Base-by-base conservation (phyloP, 2,329 filamentous ascomycete genomes). In the Fusarium piperis region DNA sequence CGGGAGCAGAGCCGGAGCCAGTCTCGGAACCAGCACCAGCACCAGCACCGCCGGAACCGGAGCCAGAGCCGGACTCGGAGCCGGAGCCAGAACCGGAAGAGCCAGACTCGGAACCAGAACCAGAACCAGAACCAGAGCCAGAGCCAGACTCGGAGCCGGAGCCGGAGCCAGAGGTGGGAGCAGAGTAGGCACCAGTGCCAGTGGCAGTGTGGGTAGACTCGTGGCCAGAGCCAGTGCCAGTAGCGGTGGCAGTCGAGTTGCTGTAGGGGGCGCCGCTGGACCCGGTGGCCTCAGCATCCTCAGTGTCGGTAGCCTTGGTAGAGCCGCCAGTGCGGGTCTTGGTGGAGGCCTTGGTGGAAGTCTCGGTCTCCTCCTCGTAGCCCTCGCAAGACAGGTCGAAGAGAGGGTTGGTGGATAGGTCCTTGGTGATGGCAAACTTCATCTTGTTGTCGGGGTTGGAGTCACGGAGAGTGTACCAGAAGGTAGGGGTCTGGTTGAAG, bases 381-480 rank as follows among this genome's bases (percentile, higher is more conserved):
- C 79, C 81, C 44, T 85, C 84, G 83, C 88, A 90, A 74, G 81
- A 85, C 62, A 90, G 83, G 77, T 90, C 82, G 79, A 86, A 89
- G 60, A 81, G 79, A 46, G 87, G 83, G 28, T 78, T 85, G 73
- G 85, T 87, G 68, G 81, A 84, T 59, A 89, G 82, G 76, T 88
- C 80, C 66, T 87, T 80, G 76, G 85, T 87, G 70, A 90, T 85
- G 78, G 83, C 86, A 59, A 89, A 89, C 83, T 88, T 87, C 81
- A 86, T 83, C 77, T 83, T 76, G 84, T 89, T 89, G 78, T 84
- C 87, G 56, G 87, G 85, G 84, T 89, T 89, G 78, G 86, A 88
- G 79, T 91, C 89, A 62, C 87, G 85, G 73, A 90, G 85, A 70
- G 82, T 85, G 81, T 91, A 91, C 88, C 88, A 90, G 81, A 89